Evolutionary conservation across 768 basidiomycete genomes (phyloP).

Genomic region (Tubosaeta sp.): DNA sequence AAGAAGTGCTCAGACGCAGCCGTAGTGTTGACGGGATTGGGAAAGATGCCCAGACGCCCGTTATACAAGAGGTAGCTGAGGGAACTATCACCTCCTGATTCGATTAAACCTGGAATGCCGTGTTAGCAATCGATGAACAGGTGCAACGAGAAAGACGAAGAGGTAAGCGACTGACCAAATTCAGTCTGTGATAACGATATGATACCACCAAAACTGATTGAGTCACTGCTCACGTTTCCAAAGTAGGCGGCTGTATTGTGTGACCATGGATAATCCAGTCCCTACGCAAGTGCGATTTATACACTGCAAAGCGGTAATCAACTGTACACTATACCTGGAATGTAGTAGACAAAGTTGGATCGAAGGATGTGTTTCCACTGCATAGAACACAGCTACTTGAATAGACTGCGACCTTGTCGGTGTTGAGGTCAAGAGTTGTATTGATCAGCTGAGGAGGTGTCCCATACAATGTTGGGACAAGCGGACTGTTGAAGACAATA

Average conservation of each 20-base stretch:
- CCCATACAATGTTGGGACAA: slow-evolving; percentile 15
- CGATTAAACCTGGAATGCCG: slow-evolving; percentile 9
- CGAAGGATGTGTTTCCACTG: slow-evolving; percentile 15
- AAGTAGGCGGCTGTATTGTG: slow-evolving; percentile 7
- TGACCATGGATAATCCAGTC: slow-evolving; percentile 11
- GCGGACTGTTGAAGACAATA: slow-evolving; percentile 11
- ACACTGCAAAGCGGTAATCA: background rate
- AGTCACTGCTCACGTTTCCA: slow-evolving; percentile 12
- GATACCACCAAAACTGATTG: slow-evolving; percentile 15
- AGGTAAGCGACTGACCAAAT: slow-evolving; percentile 7
- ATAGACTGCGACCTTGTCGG: slow-evolving; percentile 17
- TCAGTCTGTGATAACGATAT: slow-evolving; percentile 11
- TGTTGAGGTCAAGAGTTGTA: slow-evolving; percentile 16
- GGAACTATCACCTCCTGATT: slow-evolving; percentile 10
- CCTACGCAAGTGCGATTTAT: background rate
- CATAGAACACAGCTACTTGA: slow-evolving; percentile 20
- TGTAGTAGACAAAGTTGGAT: slow-evolving; percentile 11
- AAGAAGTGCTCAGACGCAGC: slow-evolving; percentile 16
- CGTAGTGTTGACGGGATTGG: slow-evolving; percentile 18
- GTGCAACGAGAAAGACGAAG: background rate
- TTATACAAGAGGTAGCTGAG: slow-evolving; percentile 21
- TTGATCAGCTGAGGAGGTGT: slow-evolving; percentile 16
- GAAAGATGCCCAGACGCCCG: slow-evolving; percentile 17
- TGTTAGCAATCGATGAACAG: background rate
- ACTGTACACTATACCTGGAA: slow-evolving; percentile 8